A percentile compares a stretch with the other conserved stretches of the same genome.
Conservation (phyloP, 106 monocot genomes). For the Amphibolis antarctica region DNA sequence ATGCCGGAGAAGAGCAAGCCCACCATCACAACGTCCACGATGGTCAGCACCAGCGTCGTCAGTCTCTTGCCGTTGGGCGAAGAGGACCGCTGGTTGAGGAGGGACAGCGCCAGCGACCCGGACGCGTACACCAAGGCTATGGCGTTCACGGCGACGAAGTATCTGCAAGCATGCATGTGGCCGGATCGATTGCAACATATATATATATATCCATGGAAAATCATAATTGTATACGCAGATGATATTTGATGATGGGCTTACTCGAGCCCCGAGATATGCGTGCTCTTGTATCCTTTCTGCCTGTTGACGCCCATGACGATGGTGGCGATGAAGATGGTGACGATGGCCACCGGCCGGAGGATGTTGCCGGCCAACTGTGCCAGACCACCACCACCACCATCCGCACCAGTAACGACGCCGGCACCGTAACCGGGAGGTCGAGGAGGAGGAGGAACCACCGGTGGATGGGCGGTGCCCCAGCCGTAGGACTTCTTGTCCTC, state of each 20-base stretch:
- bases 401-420: too few species aligned
- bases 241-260: neutral
- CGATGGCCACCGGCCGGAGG: constrained; percentile 9
- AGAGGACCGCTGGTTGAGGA: neutral
- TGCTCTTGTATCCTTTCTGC: neutral
- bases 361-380: neutral
- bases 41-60: constrained; percentile 3
- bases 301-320: constrained; percentile 20
- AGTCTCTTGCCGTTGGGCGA: neutral
- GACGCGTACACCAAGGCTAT: constrained; percentile 10
- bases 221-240: neutral
- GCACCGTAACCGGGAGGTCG: too few species aligned
- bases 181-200: too few species aligned
- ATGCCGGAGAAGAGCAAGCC: constrained; percentile 44
- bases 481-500: too few species aligned
- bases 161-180: constrained; percentile 7
- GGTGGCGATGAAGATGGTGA: constrained; percentile 13
- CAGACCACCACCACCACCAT: too few species aligned
- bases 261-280: constrained; percentile 5
- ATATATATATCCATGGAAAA: neutral
- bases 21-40: constrained; percentile 19
- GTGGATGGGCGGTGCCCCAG: too few species aligned
- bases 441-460: too few species aligned
- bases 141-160: constrained; percentile 22
- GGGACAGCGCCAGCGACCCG: constrained; percentile 7